Conservation (phyloP, 2,329 filamentous ascomycete species). For the Colletotrichum noveboracense region DNA sequence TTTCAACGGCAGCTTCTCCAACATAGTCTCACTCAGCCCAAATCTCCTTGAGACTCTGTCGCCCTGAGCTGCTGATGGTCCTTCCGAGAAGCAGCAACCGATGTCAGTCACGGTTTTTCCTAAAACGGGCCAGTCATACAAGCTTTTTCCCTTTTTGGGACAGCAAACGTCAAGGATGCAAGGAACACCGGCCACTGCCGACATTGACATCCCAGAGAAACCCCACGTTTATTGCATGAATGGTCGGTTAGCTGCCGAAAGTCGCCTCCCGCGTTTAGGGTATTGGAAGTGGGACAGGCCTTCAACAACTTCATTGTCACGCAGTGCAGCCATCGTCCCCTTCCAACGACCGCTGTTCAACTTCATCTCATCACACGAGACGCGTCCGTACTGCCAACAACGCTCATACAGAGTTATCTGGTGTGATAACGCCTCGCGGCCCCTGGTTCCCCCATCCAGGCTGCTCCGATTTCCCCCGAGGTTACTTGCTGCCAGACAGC, state of each 20-base stretch:
- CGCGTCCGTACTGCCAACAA: background rate
- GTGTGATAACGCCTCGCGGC: background rate
- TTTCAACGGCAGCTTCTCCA: background rate
- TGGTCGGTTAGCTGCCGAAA: background rate
- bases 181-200: background rate
- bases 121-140: background rate
- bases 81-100: background rate
- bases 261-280: background rate
- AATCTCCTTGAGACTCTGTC: background rate
- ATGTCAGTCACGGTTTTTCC: background rate
- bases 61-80: background rate
- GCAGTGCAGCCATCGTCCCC: background rate
- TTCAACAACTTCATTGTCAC: background rate
- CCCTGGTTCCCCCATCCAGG: background rate
- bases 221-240: background rate
- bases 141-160: background rate
- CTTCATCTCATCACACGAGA: background rate
- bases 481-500: background rate
- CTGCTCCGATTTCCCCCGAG: background rate
- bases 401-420: background rate
- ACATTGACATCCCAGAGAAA: background rate
- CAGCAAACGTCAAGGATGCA: background rate
- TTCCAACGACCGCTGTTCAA: background rate
- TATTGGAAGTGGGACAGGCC: background rate
- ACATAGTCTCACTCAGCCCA: background rate